phyloP scores from a whole-genome alignment of 139 green algal genomes.

The Picochlorum sp. region DNA sequence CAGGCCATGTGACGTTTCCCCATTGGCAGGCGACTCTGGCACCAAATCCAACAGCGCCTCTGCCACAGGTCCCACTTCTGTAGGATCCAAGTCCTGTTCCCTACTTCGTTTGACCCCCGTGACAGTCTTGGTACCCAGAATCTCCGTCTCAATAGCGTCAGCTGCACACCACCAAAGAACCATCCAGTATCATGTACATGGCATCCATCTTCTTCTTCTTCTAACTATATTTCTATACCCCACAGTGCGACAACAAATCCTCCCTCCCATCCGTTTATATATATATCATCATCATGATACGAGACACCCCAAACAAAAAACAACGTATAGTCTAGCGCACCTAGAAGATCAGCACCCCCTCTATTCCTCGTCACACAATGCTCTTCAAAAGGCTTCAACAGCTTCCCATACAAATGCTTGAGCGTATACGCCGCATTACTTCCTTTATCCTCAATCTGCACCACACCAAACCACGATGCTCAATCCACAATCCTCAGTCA shows the following conservation, averaged over 20 bases:
- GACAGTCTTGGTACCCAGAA: neutral
- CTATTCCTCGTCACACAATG: constrained; percentile 18
- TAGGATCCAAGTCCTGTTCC: constrained; percentile 20
- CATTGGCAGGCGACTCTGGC: neutral
- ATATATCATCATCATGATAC: too few species aligned
- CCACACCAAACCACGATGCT: neutral
- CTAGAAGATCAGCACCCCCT: constrained; percentile 18
- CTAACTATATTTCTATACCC: neutral
- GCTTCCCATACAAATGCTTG: constrained; percentile 65
- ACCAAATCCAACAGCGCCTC: constrained; percentile 33
- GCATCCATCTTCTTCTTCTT: neutral
- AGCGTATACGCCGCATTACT: constrained; percentile 54
- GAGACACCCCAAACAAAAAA: too few species aligned
- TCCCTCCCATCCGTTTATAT: neutral
- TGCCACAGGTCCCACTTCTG: constrained; percentile 46
- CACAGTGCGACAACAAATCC: neutral
- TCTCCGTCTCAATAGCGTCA: constrained; percentile 15
- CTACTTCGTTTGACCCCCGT: neutral
- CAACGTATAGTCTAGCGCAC: constrained; percentile 9
- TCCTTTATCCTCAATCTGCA: constrained; percentile 40
- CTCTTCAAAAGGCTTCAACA: constrained; percentile 65
- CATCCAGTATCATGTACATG: neutral
- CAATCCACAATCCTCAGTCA: neutral
- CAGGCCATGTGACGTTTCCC: too few species aligned
- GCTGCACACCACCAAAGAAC: constrained; percentile 5